A percentile compares a stretch with the other conserved stretches of the same genome.
phyloP scores from a whole-genome alignment of 2,329 filamentous ascomycete species.

The Claviceps cyperi region DNA sequence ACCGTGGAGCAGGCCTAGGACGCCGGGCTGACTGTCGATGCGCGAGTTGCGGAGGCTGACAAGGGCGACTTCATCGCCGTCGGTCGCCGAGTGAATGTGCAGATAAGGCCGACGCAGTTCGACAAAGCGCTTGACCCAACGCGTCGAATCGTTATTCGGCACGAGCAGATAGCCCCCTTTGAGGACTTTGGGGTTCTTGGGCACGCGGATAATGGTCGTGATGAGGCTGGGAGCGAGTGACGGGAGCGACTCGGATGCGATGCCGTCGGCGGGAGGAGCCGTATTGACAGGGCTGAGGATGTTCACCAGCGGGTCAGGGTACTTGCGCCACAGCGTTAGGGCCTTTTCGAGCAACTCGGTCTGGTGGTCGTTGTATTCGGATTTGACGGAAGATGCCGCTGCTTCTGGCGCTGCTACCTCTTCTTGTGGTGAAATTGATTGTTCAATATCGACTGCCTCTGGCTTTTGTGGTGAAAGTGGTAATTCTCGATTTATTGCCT shows the following conservation, averaged over 20 bases:
- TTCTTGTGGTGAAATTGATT: neutral
- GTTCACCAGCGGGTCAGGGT: constrained; percentile 39
- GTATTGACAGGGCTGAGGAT: constrained; percentile 49
- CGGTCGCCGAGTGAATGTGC: constrained; percentile 70
- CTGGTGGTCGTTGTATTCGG: constrained; percentile 32
- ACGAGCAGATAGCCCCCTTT: constrained; percentile 82
- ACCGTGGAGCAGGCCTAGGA: constrained; percentile 58
- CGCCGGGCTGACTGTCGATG: constrained; percentile 84
- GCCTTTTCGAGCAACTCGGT: constrained; percentile 37
- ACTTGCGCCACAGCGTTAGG: constrained; percentile 49
- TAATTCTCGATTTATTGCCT: no score
- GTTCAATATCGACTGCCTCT: neutral
- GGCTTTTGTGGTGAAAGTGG: no score
- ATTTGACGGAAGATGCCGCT: neutral
- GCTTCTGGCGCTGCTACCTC: neutral
- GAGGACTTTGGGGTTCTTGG: constrained; percentile 67
- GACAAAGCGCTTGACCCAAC: constrained; percentile 86
- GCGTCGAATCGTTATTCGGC: constrained; percentile 64
- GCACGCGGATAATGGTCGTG: constrained; percentile 60
- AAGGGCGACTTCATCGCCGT: constrained; percentile 80
- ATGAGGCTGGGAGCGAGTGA: constrained; percentile 51
- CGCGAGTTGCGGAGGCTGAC: constrained; percentile 79
- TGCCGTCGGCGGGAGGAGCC: constrained; percentile 52
- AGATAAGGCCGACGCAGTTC: constrained; percentile 85
- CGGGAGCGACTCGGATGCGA: constrained; percentile 29